phyloP scores from a whole-genome alignment of 305 asterid genomes.

The Nicotiana rustica region DNA sequence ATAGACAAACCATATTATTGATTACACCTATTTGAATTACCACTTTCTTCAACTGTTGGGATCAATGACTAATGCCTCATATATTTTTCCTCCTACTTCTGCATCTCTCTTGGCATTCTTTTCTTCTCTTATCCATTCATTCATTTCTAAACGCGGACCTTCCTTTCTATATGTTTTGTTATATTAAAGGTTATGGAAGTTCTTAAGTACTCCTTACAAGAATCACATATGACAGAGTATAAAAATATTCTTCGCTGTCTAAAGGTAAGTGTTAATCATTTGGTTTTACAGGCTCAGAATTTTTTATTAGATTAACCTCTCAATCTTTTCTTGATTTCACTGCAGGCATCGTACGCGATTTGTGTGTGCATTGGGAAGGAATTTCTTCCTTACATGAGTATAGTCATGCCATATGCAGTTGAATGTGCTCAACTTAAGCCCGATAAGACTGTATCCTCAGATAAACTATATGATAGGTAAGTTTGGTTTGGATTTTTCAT shows the following conservation, averaged over 20 bases:
- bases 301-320: background rate
- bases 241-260: conserved; percentile 38
- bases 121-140: background rate
- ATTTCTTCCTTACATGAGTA: conserved; percentile 94
- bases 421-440: conserved; percentile 96
- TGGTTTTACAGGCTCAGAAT: background rate
- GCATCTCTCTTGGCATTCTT: background rate
- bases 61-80: background rate
- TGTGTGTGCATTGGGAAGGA: conserved; percentile 98
- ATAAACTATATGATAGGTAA: conserved; percentile 87
- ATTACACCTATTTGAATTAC: too few species aligned
- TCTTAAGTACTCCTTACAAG: conserved; percentile 39
- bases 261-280: conserved; percentile 28
- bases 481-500: background rate
- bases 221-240: conserved; percentile 38
- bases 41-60: background rate
- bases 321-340: conserved; percentile 30
- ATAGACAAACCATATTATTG: background rate
- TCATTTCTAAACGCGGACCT: background rate
- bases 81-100: background rate
- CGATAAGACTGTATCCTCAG: conserved; percentile 76
- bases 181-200: conserved; percentile 42
- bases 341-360: conserved; percentile 94
- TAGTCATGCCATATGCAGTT: conserved; percentile 95
- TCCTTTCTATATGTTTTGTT: background rate